Evolutionary conservation across 345 rosid species (phyloP), one percentile per base, ranked within the genome.

Genomic region (Trapa incisa): DNA sequence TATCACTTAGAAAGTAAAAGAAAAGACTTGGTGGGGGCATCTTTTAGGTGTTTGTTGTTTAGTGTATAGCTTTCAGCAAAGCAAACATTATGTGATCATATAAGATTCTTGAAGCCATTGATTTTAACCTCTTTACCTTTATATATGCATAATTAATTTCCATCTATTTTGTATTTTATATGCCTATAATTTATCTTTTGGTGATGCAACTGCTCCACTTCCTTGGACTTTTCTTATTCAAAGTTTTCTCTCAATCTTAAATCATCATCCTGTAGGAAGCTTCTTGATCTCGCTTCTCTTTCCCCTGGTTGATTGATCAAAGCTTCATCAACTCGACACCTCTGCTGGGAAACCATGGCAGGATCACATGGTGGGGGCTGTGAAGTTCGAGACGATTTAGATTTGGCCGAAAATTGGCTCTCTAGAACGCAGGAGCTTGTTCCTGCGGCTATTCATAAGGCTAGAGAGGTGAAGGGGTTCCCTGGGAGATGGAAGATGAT

Each of bases 401-500:
- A 62, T 65, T 82, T 91, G 8, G 83, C 85, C 4, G 97, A 91
- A 75, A 96, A 87, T 48, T 89, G 96, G 92, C 68, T 95, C 63
- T 75, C 62, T 32, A 84, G 79, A 41, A 84, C 86, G 8, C 88
- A 86, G 72, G 91, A 84, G 70, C 86, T 89, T 68, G 96, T 87
- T 42, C 96, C 96, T 0, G 41, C 68, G 67, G 93, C 89, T 45
- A 64, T 89, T 36, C 66, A 64, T 5, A 82, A 79, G 78, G 90
- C 96, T 32, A 86, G 70, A 72, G 78, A 73, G 63, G 96, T 83
- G 12, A 89, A 79, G 74, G 86, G 80, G 42, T 95, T 95, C 78
- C 79, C 91, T 39, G 79, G 85, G 36, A 81, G 96, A 73, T 95
- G 99, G 97, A 91, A 91, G 86, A 78, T 82, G 82, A 87, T 91